A percentile compares a stretch with the other conserved stretches of the same genome.
Evolutionary conservation across 2,329 filamentous ascomycete species (phyloP).

Genomic region (Diaporthe humulicola): DNA sequence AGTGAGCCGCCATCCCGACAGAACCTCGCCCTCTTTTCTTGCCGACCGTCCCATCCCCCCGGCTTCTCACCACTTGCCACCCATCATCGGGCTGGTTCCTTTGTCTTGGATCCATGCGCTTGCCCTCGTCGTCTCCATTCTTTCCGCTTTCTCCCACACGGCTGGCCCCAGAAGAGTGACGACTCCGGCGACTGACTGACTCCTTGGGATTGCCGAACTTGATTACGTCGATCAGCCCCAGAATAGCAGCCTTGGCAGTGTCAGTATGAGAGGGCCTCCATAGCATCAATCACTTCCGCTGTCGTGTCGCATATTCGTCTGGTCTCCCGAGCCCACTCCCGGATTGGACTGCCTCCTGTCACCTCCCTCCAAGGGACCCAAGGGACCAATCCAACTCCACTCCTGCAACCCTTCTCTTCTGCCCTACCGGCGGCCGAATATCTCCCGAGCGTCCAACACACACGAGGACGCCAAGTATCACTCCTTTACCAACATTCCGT

Average conservation of each 20-base stretch:
- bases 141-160: slow-evolving; percentile 1
- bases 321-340: slow-evolving; percentile 28
- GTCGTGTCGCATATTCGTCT: slow-evolving; percentile 33
- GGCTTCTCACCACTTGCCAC: neutral
- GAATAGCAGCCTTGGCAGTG: slow-evolving; percentile 32
- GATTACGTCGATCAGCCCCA: slow-evolving; percentile 24
- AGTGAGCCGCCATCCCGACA: slow-evolving; percentile 9
- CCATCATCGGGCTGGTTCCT: slow-evolving; percentile 22
- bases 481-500: slow-evolving; percentile 42
- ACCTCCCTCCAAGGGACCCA: neutral
- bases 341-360: slow-evolving; percentile 6
- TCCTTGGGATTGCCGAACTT: slow-evolving; percentile 16
- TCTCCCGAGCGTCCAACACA: slow-evolving; percentile 25
- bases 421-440: slow-evolving; percentile 25
- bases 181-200: slow-evolving; percentile 5
- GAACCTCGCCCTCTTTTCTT: neutral
- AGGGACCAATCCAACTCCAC: slow-evolving; percentile 11
- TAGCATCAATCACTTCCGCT: slow-evolving; percentile 36
- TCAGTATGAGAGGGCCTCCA: slow-evolving; percentile 36
- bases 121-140: slow-evolving; percentile 9
- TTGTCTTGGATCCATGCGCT: neutral
- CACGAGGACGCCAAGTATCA: slow-evolving; percentile 24
- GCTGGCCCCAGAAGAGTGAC: slow-evolving; percentile 9
- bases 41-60: neutral
- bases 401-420: slow-evolving; percentile 20